phyloP scores from a whole-genome alignment of 176 grass and related monocot genomes.

The barley (Hordeum vulgare) region DNA sequence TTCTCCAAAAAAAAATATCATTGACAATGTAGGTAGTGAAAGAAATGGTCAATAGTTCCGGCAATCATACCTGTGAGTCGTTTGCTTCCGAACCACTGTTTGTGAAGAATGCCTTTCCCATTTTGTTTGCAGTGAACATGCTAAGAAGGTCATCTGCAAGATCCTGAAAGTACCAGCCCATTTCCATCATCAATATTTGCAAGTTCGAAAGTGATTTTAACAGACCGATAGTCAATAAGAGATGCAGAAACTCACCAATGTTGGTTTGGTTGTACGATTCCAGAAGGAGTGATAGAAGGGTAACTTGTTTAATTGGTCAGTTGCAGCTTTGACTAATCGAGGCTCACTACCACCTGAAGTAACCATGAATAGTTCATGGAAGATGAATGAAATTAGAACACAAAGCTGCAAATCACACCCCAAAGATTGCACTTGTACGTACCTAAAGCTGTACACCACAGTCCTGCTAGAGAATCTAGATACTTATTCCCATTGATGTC shows the following conservation, averaged over 20 bases:
- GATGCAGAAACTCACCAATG: conserved; percentile 51
- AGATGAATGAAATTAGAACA: not conserved
- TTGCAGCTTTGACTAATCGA: conserved; percentile 81
- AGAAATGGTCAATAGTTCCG: not conserved
- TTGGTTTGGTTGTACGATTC: conserved; percentile 92
- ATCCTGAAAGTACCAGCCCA: conserved; percentile 48
- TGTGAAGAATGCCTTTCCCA: conserved; percentile 97
- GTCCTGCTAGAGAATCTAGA: conserved; percentile 85
- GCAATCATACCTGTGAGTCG: conserved; percentile 69
- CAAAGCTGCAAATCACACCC: too few relatives aligned
- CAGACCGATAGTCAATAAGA: not conserved
- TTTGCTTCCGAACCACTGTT: conserved; percentile 99
- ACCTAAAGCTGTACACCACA: conserved; percentile 98
- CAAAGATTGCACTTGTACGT: not conserved
- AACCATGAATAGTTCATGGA: not conserved
- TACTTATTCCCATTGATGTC: conserved; percentile 81
- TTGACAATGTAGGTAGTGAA: not conserved
- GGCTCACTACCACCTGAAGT: conserved; percentile 87
- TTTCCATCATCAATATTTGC: not conserved
- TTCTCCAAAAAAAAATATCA: not conserved
- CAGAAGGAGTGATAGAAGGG: conserved; percentile 98
- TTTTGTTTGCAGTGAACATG: conserved; percentile 80
- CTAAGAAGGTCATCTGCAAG: conserved; percentile 79
- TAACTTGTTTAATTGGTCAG: conserved; percentile 75
- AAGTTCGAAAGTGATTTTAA: not conserved